Evolutionary conservation across 1,139 yeast genomes (phyloP).

Genomic region (Meyerozyma smithsonii): DNA sequence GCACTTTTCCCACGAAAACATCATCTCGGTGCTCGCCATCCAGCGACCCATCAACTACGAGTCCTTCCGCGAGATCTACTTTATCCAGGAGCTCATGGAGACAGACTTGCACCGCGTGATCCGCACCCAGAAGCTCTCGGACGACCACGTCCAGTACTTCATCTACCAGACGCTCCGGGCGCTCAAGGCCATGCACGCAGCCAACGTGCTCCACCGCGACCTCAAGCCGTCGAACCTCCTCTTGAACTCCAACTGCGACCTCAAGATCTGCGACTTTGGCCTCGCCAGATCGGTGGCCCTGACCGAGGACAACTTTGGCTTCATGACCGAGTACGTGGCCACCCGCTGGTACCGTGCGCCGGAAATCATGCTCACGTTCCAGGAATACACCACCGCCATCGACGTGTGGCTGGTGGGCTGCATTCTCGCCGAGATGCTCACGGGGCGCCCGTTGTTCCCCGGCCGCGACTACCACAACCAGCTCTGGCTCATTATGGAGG

Average conservation of each 20-base stretch:
- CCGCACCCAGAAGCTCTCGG: conserved; percentile 76
- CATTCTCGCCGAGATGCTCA: conserved; percentile 86
- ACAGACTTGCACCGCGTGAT: conserved; percentile 91
- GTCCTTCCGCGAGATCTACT: conserved; percentile 77
- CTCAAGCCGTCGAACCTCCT: conserved; percentile 85
- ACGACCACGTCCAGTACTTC: conserved; percentile 91
- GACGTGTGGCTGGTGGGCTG: conserved; percentile 98
- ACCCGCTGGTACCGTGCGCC: conserved; percentile 98
- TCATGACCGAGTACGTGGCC: conserved; percentile 95
- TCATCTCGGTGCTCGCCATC: conserved; percentile 83
- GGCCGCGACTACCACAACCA: conserved; percentile 95
- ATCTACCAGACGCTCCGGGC: conserved; percentile 89
- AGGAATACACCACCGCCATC: conserved; percentile 89
- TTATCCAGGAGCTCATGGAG: conserved; percentile 94
- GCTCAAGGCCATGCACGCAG: conserved; percentile 83
- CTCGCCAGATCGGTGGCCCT: conserved; percentile 58
- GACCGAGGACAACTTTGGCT: conserved; percentile 52
- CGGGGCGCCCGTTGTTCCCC: conserved; percentile 85
- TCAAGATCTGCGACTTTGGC: conserved; percentile 93
- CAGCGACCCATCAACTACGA: conserved; percentile 81
- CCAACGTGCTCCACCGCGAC: conserved; percentile 89
- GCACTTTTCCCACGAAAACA: conserved; percentile 89
- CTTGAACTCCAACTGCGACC: conserved; percentile 87
- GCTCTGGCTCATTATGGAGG: conserved; percentile 77
- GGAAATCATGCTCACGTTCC: conserved; percentile 91